Conservation (phyloP, 495 filamentous ascomycete genomes). For the Cercophora samala region DNA sequence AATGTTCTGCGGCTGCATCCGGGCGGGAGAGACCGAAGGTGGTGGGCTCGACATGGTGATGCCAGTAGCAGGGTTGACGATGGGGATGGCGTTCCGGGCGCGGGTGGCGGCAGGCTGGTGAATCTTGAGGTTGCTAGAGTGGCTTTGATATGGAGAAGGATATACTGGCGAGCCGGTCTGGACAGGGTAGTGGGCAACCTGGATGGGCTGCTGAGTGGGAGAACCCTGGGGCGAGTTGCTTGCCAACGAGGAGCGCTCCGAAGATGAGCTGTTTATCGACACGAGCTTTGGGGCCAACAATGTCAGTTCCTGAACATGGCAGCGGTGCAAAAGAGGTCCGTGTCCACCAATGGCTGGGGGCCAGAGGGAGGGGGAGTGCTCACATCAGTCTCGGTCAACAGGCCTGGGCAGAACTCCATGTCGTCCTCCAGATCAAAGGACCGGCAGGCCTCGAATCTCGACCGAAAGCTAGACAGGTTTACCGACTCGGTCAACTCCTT, state of each 20-base stretch:
- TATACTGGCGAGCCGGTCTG: slow-evolving; percentile 73
- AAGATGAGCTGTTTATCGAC: slow-evolving; percentile 79
- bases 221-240: slow-evolving; percentile 93
- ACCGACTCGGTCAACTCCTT: slow-evolving; percentile 82
- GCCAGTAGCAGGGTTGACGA: slow-evolving; percentile 93
- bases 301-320: slow-evolving; percentile 17
- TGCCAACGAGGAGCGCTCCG: slow-evolving; percentile 90
- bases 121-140: slow-evolving; percentile 61
- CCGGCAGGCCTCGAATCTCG: slow-evolving; percentile 82
- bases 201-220: slow-evolving; percentile 64
- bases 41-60: slow-evolving; percentile 87
- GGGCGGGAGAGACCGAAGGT: slow-evolving; percentile 78
- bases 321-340: slow-evolving; percentile 1
- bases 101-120: slow-evolving; percentile 86
- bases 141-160: slow-evolving; percentile 56
- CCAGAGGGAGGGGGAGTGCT: slow-evolving; percentile 41
- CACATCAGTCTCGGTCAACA: slow-evolving; percentile 96
- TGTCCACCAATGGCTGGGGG: slow-evolving; percentile 12
- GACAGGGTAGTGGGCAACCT: slow-evolving; percentile 72
- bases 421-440: slow-evolving; percentile 98
- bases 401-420: slow-evolving; percentile 88
- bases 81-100: slow-evolving; percentile 93
- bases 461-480: slow-evolving; percentile 70
- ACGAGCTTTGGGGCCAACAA: slow-evolving; percentile 59
- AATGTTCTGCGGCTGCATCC: slow-evolving; percentile 64